Base-by-base conservation (phyloP, 225 moss, liverwort and hornwort genomes). In the Antitrichia curtipendula region DNA sequence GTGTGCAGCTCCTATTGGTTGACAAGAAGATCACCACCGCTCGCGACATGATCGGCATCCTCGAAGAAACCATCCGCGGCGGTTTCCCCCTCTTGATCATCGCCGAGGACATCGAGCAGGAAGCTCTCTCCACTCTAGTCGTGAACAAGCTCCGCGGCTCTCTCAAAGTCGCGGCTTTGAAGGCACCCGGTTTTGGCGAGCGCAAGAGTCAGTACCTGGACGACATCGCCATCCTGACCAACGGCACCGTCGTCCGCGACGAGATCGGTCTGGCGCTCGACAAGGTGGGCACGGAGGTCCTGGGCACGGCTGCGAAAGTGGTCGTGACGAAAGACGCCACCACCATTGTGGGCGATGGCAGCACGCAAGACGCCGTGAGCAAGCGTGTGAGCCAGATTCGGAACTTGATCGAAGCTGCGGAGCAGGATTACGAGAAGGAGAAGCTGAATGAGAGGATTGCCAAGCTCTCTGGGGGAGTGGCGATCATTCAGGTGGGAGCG, bases 61-160 rank as follows among this genome's bases (percentile, higher is more conserved):
- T 98, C 28, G 98, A 98, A 84, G 98, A 98, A 85, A 96, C 98
- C 21, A 98, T 98, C 57, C 97, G 98, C n/a, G 96, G 98, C n/a
- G 98, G 93, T 49, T 98, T 95, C 78, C 98, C 98, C 4, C 91
- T 98, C 40, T 60, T 98, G 78, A 96, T 98, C 22, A 91, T 98
- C 49, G 98, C 98, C 0, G 98, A 98, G 88, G 98, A 98, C 84
- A 98, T 98, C 75, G 98, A 98, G 92, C 98, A 98, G 92, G 98
- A 98, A 88, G 98, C 98, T 17, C 91, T 98, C 53, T 97, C 97
- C 43, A 97, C 98, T 20, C 89, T 98, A 36, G 98, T 98, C 61
- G 98, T 98, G 54, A 98, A 98, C 90, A 98, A 98, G 90, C 77
- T 98, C 50, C 92, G 98, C 38, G 98, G 98, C 29, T 91, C 98